Percentiles rank a stretch among this genome's conserved stretches.
phyloP scores from a whole-genome alignment of 768 basidiomycete species.

The Termitomyces sp. region DNA sequence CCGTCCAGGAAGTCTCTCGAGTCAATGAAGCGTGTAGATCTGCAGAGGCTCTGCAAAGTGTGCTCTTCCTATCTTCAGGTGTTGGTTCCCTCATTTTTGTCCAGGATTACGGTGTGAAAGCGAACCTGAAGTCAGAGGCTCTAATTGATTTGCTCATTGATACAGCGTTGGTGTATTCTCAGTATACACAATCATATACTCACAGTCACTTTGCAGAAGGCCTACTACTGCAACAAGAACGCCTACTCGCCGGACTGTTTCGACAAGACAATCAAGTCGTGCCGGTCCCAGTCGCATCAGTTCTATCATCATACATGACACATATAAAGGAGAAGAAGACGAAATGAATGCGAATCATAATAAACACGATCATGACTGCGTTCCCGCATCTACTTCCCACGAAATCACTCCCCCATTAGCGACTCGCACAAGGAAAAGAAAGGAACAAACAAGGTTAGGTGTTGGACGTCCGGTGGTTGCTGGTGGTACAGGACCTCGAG shows the following conservation, averaged over 20 bases:
- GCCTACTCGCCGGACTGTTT: slow-evolving; percentile 25
- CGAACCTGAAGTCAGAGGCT: slow-evolving; percentile 77
- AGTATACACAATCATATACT: not conserved
- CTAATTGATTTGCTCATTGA: slow-evolving; percentile 71
- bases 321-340: slow-evolving; percentile 39
- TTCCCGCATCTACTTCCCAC: slow-evolving; percentile 15
- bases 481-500: slow-evolving; percentile 63
- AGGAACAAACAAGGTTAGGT: slow-evolving; percentile 66
- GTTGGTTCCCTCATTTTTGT: slow-evolving; percentile 11
- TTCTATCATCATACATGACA: slow-evolving; percentile 44
- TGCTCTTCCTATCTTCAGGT: not conserved
- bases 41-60: slow-evolving; percentile 72
- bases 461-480: slow-evolving; percentile 63
- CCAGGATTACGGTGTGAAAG: slow-evolving; percentile 76
- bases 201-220: not conserved
- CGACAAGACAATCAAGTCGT: slow-evolving; percentile 30
- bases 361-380: slow-evolving; percentile 9
- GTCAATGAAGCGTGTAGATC: slow-evolving; percentile 39
- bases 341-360: slow-evolving; percentile 13
- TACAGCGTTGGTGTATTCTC: slow-evolving; percentile 33
- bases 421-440: slow-evolving; percentile 61
- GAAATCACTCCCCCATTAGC: slow-evolving; percentile 20
- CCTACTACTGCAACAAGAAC: slow-evolving; percentile 18
- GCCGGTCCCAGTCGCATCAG: slow-evolving; percentile 33
- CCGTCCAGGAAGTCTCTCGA: slow-evolving; percentile 38